These are phyloP conservation scores for Polychaeton citri DNA, from an alignment of 2,329 filamentous ascomycete species.

Conservation along the genomic window DNA sequence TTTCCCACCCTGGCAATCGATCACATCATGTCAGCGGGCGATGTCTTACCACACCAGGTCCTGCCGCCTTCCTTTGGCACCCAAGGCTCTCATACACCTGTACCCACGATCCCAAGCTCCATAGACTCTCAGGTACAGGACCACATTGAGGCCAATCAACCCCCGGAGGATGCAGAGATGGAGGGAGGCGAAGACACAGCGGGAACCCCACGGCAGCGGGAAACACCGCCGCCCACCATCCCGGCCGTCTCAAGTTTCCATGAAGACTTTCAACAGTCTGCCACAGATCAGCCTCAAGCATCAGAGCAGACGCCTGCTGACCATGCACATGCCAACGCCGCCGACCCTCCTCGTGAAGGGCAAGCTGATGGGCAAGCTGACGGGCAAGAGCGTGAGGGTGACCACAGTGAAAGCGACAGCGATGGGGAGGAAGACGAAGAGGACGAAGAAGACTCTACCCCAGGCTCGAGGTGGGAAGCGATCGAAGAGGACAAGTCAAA, in stretches of 20 bases:
- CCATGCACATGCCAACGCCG: not conserved
- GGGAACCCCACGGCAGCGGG: not conserved
- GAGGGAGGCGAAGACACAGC: not conserved
- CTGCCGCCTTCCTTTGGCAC: not conserved
- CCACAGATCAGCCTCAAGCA: not conserved
- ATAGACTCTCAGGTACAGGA: not conserved
- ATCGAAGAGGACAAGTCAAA: constrained; percentile 42
- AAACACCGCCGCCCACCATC: not conserved
- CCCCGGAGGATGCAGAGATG: not conserved
- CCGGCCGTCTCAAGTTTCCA: not conserved
- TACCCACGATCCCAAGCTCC: not conserved
- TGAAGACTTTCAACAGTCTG: not conserved
- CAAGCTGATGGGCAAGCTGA: not conserved
- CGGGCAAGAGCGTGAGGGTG: constrained; percentile 5
- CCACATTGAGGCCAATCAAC: not conserved
- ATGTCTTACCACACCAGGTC: not conserved
- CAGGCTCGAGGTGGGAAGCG: constrained; percentile 18
- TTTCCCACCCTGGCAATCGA: no score
- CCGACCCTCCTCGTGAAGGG: not conserved
- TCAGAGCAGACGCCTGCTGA: not conserved
- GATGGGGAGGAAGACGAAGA: constrained; percentile 18
- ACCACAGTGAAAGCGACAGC: constrained; percentile 9
- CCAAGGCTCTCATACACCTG: not conserved
- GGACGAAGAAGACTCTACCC: constrained; percentile 12
- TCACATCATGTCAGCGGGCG: not conserved